Conservation (phyloP, 1,284 basidiomycete genomes). For the Leucoagaricus sp. region DNA sequence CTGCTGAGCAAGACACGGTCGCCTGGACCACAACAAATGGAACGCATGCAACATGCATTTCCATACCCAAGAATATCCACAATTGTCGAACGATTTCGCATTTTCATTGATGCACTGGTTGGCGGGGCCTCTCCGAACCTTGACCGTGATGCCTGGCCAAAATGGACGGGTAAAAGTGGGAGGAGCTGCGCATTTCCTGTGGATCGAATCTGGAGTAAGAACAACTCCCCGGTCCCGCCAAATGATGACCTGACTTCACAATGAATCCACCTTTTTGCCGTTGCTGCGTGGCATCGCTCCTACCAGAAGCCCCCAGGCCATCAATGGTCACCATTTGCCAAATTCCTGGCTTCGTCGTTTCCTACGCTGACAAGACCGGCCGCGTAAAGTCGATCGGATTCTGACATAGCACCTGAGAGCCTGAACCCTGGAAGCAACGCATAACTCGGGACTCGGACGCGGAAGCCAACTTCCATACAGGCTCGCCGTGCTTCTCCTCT, state of each 20-base stretch:
- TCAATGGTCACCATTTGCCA: not conserved
- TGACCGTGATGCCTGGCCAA: not conserved
- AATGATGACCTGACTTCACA: not conserved
- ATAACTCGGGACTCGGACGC: conserved; percentile 6
- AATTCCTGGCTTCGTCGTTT: not conserved
- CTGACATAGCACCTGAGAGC: not conserved
- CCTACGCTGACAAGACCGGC: not conserved
- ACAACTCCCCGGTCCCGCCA: not conserved
- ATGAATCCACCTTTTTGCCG: conserved; percentile 3
- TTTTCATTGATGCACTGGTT: not conserved
- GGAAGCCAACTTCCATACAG: conserved; percentile 2
- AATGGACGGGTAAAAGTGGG: not conserved
- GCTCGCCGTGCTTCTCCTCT: conserved; percentile 1
- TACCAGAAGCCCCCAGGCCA: not conserved
- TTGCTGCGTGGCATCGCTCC: conserved; percentile 4
- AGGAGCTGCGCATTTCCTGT: conserved; percentile 4
- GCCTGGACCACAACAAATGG: not conserved
- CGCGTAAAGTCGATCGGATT: not conserved
- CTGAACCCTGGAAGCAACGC: not conserved
- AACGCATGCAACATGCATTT: not conserved
- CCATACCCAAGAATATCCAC: not conserved
- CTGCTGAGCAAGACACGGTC: too few relatives aligned
- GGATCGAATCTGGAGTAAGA: conserved; percentile 6
- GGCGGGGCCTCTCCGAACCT: not conserved
- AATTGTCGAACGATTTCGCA: not conserved